Conservation (phyloP, 2,329 filamentous ascomycete genomes). For the Epichloe festucae region DNA sequence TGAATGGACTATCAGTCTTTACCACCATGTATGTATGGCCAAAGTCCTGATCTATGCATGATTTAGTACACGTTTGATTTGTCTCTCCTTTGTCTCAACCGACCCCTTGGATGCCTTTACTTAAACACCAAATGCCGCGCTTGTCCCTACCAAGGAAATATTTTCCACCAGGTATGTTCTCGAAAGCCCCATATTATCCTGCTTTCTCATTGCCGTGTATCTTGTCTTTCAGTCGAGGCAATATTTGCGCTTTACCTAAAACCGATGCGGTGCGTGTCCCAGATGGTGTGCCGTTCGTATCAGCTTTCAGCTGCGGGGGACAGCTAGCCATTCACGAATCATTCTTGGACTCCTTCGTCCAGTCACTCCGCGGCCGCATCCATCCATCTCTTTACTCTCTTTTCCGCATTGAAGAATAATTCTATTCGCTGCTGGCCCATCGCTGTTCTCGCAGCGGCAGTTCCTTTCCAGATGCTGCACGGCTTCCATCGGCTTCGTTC, state of each 20-base stretch:
- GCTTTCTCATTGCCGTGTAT: neutral
- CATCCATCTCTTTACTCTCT: neutral
- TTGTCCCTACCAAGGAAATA: neutral
- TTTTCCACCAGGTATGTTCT: neutral
- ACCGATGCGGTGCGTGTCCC: neutral
- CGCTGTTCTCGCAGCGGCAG: conserved; percentile 64
- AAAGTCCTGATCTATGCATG: conserved; percentile 2
- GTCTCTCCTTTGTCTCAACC: neutral
- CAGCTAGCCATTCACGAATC: neutral
- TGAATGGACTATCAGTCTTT: neutral
- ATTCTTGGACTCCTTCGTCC: neutral
- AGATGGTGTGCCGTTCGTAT: neutral
- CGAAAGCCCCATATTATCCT: neutral
- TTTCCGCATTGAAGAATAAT: neutral
- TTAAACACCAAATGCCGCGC: conserved; percentile 5
- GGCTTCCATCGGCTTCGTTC: conserved; percentile 53
- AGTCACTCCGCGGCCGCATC: neutral
- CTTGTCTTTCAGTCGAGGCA: neutral
- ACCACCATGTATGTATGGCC: neutral
- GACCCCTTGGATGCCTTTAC: neutral
- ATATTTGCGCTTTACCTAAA: neutral
- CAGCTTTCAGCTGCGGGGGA: neutral
- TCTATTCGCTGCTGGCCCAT: conserved; percentile 44
- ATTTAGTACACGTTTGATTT: conserved; percentile 1
- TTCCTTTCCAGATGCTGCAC: conserved; percentile 38